Base-by-base conservation (phyloP, 768 basidiomycete genomes). In the Termitomyces sp. region DNA sequence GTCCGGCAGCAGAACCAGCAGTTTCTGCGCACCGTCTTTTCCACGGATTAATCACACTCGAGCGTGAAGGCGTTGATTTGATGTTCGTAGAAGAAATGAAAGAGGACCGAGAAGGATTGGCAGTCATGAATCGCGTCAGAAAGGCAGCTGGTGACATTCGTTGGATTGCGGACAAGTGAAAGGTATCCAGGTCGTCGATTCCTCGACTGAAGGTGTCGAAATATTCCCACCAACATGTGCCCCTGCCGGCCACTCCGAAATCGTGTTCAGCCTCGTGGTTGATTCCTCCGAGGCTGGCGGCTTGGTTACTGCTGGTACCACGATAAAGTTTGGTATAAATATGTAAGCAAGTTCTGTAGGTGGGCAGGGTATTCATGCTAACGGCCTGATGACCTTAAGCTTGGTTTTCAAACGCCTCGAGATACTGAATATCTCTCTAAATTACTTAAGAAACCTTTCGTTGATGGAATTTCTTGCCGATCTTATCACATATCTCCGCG, bases 101-200 rank as follows among this genome's bases (percentile, higher is more conserved):
- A 39, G 92, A 97, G 70, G 82, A 80, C 29, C 80, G 84, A 36
- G 88, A 97, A 65, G 96, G 96, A 0, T 72, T 97, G 29, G 96
- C 96, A 6, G 83, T 98, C 29, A 98, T 97, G 93, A 97, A 98
- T 69, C 81, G 96, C 18, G 84, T 94, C 26, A 81, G 82, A 60
- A 98, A 98, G 68, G 95, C 96, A 1, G 94, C 94, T 7, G 84
- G 87, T 4, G 82, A 87, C 42, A 67, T 70, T 53, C 65, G 68
- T 64, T 76, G 73, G 72, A 64, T 75, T 46, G 50, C 46, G 20
- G 67, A 62, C 52, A 58, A 42, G 55, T 54, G 26, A 50, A 26
- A 44, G 53, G 20, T 52, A 52, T 10, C 18, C 24, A 51, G 18
- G 36, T 37, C 6, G 20, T 34, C 8, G 47, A 48, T 49, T 49